phyloP scores from a whole-genome alignment of 225 moss, liverwort and hornwort species.

The Pseudisothecium myosuroides region DNA sequence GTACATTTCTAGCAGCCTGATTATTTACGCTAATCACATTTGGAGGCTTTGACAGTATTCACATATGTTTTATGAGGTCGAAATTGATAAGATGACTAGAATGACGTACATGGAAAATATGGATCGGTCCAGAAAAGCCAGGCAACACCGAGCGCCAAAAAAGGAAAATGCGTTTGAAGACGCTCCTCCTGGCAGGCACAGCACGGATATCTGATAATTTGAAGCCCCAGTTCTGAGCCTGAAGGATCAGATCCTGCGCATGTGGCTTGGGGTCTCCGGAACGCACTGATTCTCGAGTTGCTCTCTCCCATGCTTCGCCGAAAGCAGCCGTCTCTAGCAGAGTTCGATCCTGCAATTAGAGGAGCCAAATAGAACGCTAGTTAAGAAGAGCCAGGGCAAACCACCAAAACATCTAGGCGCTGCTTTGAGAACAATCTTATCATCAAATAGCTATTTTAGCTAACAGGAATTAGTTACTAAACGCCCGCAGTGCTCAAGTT shows the following conservation, averaged over 20 bases:
- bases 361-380: background rate
- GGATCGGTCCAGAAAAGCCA: constrained; percentile 64
- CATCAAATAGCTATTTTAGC: background rate
- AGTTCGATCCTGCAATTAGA: constrained; percentile 45
- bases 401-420: background rate
- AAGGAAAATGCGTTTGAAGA: constrained; percentile 41
- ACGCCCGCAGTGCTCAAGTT: background rate
- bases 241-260: constrained; percentile 64
- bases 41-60: too few relatives aligned
- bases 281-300: constrained; percentile 62
- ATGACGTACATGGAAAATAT: constrained; percentile 72
- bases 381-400: background rate
- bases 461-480: background rate
- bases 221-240: constrained; percentile 68
- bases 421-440: background rate
- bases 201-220: constrained; percentile 48
- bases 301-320: constrained; percentile 38
- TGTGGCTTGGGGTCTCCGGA: constrained; percentile 58
- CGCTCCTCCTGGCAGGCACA: constrained; percentile 6
- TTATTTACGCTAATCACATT: too few relatives aligned
- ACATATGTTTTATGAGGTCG: background rate
- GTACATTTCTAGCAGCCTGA: background rate
- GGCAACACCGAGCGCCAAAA: constrained; percentile 36
- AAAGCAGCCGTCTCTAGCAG: constrained; percentile 33
- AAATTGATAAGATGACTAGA: background rate